Conservation (phyloP, 1,284 basidiomycete species). For the Leccinum griseonigrum region DNA sequence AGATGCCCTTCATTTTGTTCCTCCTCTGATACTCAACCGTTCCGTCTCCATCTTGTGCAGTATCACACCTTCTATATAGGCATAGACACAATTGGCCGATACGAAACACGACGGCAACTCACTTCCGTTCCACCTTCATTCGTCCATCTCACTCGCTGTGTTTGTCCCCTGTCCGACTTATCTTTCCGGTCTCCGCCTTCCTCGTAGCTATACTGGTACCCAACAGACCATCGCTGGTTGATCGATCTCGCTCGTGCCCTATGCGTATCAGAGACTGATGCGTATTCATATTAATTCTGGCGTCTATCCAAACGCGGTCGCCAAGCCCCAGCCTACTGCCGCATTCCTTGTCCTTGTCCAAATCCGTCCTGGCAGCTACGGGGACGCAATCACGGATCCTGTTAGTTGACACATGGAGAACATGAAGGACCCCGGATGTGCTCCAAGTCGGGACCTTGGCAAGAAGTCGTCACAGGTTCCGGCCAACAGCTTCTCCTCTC, state of each 20-base stretch:
- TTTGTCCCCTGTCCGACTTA: background rate
- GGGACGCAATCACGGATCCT: constrained; percentile 10
- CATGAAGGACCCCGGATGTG: constrained; percentile 15
- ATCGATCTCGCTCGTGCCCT: constrained; percentile 11
- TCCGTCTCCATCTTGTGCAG: constrained; percentile 25
- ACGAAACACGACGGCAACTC: constrained; percentile 7
- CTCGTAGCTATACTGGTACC: background rate
- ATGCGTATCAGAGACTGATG: constrained; percentile 14
- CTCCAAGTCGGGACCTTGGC: background rate
- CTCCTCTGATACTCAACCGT: constrained; percentile 17
- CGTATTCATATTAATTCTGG: constrained; percentile 4
- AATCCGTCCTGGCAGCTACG: constrained; percentile 22
- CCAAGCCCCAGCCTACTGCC: constrained; percentile 28
- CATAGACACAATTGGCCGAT: constrained; percentile 23
- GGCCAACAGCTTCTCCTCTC: constrained; percentile 19
- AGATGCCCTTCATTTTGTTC: constrained; percentile 28
- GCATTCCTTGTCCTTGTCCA: constrained; percentile 17
- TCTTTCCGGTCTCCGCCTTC: constrained; percentile 1
- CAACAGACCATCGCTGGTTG: constrained; percentile 11
- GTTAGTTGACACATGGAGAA: constrained; percentile 2
- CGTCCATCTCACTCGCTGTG: background rate
- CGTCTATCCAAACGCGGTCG: constrained; percentile 18
- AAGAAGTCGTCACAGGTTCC: background rate
- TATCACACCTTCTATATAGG: constrained; percentile 17
- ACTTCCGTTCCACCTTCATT: constrained; percentile 13